Percentiles rank a stretch among this genome's conserved stretches.
Evolutionary conservation across 805 yeast genomes (phyloP).

Genomic region (Hanseniaspora nectarophila): DNA sequence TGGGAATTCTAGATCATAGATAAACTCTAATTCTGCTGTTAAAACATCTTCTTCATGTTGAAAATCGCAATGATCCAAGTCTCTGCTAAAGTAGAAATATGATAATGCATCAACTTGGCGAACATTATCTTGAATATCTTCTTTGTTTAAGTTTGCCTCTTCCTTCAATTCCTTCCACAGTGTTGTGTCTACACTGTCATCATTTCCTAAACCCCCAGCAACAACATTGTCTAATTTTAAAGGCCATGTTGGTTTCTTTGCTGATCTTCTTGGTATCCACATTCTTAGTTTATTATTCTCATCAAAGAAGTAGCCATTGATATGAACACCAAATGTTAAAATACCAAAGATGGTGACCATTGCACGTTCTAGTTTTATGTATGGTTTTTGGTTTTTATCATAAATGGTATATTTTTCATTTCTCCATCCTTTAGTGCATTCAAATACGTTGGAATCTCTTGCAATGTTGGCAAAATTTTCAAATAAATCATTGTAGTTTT

Average conservation of each 20-base stretch:
- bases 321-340: conserved; percentile 79
- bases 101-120: conserved; percentile 53
- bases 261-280: conserved; percentile 81
- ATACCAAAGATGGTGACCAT: conserved; percentile 74
- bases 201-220: conserved; percentile 89
- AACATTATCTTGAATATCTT: conserved; percentile 37
- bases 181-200: conserved; percentile 63
- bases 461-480: conserved; percentile 34
- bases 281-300: conserved; percentile 36
- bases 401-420: conserved; percentile 68
- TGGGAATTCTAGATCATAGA: conserved; percentile 57
- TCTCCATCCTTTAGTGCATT: conserved; percentile 63
- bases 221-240: conserved; percentile 85
- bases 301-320: conserved; percentile 62
- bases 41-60: conserved; percentile 42
- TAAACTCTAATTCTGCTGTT: conserved; percentile 81
- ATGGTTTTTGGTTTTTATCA: conserved; percentile 42
- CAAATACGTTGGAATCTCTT: conserved; percentile 29
- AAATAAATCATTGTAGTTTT: conserved; percentile 23
- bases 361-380: conserved; percentile 67
- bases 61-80: conserved; percentile 21
- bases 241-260: conserved; percentile 76
- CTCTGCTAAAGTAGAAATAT: conserved; percentile 40
- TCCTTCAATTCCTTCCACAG: conserved; percentile 76
- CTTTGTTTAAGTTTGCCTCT: conserved; percentile 67